These are phyloP conservation scores for Hypoxylon sp. DNA, from an alignment of 2,329 filamentous ascomycete genomes.

Conservation along the genomic window DNA sequence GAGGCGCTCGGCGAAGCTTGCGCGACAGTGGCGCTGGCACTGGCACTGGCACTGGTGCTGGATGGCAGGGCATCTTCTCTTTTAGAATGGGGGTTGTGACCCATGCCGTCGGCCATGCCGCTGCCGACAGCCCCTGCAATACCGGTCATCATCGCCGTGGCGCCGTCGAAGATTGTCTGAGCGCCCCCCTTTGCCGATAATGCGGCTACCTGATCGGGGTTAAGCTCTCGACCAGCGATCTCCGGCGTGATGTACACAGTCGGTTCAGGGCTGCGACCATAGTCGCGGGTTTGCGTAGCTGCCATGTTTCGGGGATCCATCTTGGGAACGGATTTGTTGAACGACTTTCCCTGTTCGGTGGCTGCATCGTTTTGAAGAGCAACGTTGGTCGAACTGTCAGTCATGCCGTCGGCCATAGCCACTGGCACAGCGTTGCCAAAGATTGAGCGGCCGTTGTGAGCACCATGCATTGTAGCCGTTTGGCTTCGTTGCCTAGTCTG, in stretches of 20 bases:
- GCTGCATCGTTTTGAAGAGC: neutral
- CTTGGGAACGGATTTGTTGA: neutral
- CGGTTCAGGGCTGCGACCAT: constrained; percentile 2
- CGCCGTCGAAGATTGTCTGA: constrained; percentile 1
- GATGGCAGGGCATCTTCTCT: neutral
- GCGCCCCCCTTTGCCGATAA: neutral
- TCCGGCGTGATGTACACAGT: constrained; percentile 7
- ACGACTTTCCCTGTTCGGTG: neutral
- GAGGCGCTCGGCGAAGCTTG: neutral
- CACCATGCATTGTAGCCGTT: neutral
- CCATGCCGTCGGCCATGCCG: neutral
- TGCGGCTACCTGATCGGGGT: neutral
- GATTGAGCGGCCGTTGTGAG: neutral
- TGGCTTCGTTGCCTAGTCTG: constrained; percentile 13
- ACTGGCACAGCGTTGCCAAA: neutral
- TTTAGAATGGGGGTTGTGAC: neutral
- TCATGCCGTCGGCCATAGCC: constrained; percentile 8
- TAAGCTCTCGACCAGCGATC: constrained; percentile 16
- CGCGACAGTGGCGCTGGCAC: neutral
- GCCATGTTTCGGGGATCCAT: neutral
- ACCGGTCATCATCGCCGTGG: neutral
- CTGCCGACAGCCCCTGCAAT: neutral
- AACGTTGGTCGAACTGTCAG: neutral
- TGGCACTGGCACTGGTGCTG: neutral
- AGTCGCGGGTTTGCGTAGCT: neutral